These are phyloP conservation scores for Mariannaea elegans DNA, from an alignment of 2,329 filamentous ascomycete species.

Conservation along the genomic window DNA sequence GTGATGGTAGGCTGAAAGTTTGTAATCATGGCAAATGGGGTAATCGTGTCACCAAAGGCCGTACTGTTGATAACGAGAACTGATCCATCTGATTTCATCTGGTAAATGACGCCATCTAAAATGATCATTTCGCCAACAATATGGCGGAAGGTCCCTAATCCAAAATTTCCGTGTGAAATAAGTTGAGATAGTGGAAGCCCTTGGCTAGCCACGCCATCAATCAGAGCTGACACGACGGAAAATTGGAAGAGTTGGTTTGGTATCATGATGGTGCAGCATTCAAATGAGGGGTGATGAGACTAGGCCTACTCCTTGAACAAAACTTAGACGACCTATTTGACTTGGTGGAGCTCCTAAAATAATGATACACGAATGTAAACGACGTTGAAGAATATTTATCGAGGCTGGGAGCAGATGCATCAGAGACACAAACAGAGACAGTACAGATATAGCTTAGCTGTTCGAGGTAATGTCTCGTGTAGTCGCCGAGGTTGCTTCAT, in stretches of 20 bases:
- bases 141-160: slow-evolving; percentile 32
- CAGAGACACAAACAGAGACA: too few species aligned
- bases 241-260: slow-evolving; percentile 30
- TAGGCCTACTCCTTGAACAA: too few species aligned
- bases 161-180: slow-evolving; percentile 23
- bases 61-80: neutral
- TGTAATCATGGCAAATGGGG: slow-evolving; percentile 29
- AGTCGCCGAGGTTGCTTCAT: too few species aligned
- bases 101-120: slow-evolving; percentile 22
- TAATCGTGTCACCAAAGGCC: neutral
- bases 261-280: slow-evolving; percentile 23
- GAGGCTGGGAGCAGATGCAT: too few species aligned
- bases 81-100: slow-evolving; percentile 29
- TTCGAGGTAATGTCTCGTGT: too few species aligned
- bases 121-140: slow-evolving; percentile 36
- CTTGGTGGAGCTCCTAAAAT: too few species aligned
- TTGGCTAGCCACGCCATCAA: slow-evolving; percentile 31
- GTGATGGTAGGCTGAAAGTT: slow-evolving; percentile 7
- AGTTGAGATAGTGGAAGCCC: slow-evolving; percentile 26
- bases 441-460: too few species aligned
- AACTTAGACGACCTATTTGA: too few species aligned
- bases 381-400: too few species aligned
- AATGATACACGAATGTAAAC: too few species aligned
- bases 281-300: too few species aligned
- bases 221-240: slow-evolving; percentile 32